A percentile compares a stretch with the other conserved stretches of the same genome.
Evolutionary conservation across 2,329 filamentous ascomycete genomes (phyloP).

Genomic region (Samsoniella hepiali): DNA sequence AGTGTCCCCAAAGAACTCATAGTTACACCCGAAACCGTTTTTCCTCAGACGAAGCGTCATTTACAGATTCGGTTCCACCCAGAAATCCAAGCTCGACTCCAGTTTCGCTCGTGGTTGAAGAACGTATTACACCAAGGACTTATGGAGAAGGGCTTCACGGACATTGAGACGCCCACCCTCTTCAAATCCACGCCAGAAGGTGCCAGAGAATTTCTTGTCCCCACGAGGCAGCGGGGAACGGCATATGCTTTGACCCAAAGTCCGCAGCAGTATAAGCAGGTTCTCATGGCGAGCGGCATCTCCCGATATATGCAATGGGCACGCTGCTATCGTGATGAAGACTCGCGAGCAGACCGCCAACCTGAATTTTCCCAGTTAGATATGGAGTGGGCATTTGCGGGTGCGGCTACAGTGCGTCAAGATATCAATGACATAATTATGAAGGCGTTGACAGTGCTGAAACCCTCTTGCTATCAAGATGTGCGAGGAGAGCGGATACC

Average conservation of each 20-base stretch:
- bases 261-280: slow-evolving; percentile 97
- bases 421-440: slow-evolving; percentile 37
- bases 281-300: slow-evolving; percentile 89
- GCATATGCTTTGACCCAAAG: slow-evolving; percentile 94
- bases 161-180: slow-evolving; percentile 88
- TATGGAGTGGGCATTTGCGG: slow-evolving; percentile 87
- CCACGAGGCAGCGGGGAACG: slow-evolving; percentile 69
- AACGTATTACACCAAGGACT: slow-evolving; percentile 53
- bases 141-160: slow-evolving; percentile 58
- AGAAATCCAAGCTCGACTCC: slow-evolving; percentile 63
- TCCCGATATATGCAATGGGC: slow-evolving; percentile 87
- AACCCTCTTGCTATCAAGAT: slow-evolving; percentile 59
- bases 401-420: slow-evolving; percentile 37
- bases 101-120: slow-evolving; percentile 62
- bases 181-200: slow-evolving; percentile 99
- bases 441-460: slow-evolving; percentile 28
- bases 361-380: slow-evolving; percentile 92
- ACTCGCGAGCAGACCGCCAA: slow-evolving; percentile 85
- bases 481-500: slow-evolving; percentile 41
- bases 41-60: slow-evolving; percentile 72
- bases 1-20: slow-evolving; percentile 61
- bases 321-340: slow-evolving; percentile 92
- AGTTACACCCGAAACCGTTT: slow-evolving; percentile 69
- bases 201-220: slow-evolving; percentile 90
- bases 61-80: slow-evolving; percentile 77